phyloP scores from a whole-genome alignment of 2,329 filamentous ascomycete species.

The Penicillium sp. region DNA sequence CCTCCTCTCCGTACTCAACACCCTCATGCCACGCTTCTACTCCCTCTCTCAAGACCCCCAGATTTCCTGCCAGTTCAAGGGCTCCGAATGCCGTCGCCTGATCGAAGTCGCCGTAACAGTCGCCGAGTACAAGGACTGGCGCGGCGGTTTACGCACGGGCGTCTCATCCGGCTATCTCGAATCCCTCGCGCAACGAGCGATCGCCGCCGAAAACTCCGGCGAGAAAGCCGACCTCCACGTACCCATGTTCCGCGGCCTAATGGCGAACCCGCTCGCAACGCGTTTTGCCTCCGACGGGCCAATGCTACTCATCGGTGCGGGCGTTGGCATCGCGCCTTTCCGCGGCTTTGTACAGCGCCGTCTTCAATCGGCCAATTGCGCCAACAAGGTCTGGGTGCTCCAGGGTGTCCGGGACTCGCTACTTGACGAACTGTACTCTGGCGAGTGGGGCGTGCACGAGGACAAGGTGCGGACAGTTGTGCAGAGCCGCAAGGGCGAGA shows the following conservation, averaged over 20 bases:
- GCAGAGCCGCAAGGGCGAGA: conserved; percentile 71
- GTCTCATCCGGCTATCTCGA: conserved; percentile 94
- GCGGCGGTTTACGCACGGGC: conserved; percentile 69
- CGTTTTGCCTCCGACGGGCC: conserved; percentile 92
- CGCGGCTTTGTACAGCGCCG: conserved; percentile 94
- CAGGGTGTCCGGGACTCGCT: conserved; percentile 92
- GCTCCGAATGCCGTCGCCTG: conserved; percentile 70
- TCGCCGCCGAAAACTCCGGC: conserved; percentile 59
- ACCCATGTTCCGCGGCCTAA: conserved; percentile 97
- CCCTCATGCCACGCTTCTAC: conserved; percentile 97
- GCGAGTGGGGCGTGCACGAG: conserved; percentile 93
- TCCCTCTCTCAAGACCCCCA: conserved; percentile 95
- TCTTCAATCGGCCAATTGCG: conserved; percentile 90
- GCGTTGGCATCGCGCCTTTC: conserved; percentile 96
- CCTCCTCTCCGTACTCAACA: conserved; percentile 75
- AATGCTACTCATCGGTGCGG: conserved; percentile 95
- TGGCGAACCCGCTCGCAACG: conserved; percentile 91
- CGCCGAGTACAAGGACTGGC: conserved; percentile 82
- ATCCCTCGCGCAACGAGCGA: conserved; percentile 71
- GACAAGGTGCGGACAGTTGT: conserved; percentile 80
- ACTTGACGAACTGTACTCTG: conserved; percentile 92
- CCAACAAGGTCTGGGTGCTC: conserved; percentile 96
- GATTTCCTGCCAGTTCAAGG: conserved; percentile 67
- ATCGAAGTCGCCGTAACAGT: conserved; percentile 97
- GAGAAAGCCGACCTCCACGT: conserved; percentile 65